These are phyloP conservation scores for Alopecurus myosuroides DNA, from an alignment of 176 grass and related monocot genomes.

Conservation along the genomic window DNA sequence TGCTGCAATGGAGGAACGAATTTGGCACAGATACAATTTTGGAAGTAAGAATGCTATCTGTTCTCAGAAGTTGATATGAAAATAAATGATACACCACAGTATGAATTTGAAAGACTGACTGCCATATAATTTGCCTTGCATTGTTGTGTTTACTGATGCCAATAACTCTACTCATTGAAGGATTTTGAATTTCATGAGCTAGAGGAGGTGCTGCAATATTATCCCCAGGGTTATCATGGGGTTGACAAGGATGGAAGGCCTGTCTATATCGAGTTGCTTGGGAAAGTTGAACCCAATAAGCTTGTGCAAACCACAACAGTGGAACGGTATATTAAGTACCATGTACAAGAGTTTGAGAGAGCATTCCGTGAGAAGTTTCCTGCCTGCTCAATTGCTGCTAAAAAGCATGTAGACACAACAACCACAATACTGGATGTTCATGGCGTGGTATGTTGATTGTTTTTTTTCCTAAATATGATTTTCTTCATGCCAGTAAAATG, in stretches of 20 bases:
- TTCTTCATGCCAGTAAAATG: constrained; percentile 8
- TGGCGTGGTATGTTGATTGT: constrained; percentile 71
- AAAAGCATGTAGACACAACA: constrained; percentile 87
- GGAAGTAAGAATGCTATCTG: constrained; percentile 47
- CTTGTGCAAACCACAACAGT: constrained; percentile 83
- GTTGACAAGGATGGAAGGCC: constrained; percentile 93
- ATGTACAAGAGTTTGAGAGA: constrained; percentile 95
- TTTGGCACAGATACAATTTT: constrained; percentile 84
- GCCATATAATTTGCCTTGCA: constrained; percentile 6
- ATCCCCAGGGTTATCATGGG: constrained; percentile 97
- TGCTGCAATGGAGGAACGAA: constrained; percentile 89
- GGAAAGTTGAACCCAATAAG: constrained; percentile 90
- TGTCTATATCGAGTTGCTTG: constrained; percentile 94
- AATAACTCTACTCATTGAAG: constrained; percentile 50
- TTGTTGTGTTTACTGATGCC: not conserved
- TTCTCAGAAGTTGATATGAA: not conserved
- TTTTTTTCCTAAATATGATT: constrained; percentile 4
- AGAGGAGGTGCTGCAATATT: constrained; percentile 79
- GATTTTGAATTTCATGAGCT: constrained; percentile 98
- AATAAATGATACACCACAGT: not conserved
- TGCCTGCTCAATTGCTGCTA: constrained; percentile 80
- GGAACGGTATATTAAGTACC: constrained; percentile 94
- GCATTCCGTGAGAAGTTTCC: constrained; percentile 90
- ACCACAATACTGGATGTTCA: constrained; percentile 98
- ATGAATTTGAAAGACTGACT: not conserved